Conservation (phyloP, 1,284 basidiomycete species). For the Lentinula novae-zelandiae region DNA sequence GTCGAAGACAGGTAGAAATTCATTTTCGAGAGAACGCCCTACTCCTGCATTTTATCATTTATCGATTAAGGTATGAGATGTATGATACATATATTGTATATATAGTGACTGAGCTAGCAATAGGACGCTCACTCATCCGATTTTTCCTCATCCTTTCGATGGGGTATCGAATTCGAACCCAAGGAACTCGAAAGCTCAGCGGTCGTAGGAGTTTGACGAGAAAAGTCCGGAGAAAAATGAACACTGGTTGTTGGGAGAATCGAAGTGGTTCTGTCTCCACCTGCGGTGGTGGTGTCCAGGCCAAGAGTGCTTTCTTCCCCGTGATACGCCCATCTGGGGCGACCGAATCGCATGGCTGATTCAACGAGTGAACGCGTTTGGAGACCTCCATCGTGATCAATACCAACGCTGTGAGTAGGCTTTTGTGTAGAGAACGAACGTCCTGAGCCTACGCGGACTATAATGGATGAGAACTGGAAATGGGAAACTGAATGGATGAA, state of each 20-base stretch:
- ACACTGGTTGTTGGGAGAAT: background rate
- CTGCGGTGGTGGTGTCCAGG: background rate
- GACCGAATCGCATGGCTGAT: constrained; percentile 2
- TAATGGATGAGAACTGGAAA: constrained; percentile 2
- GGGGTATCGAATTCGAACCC: background rate
- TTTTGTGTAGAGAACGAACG: background rate
- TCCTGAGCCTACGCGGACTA: background rate
- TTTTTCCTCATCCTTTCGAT: background rate
- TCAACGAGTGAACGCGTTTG: background rate
- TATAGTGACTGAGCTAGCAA: background rate
- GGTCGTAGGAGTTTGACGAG: background rate
- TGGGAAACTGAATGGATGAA: no score
- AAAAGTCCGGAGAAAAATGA: background rate
- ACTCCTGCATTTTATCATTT: no score
- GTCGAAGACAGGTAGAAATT: no score
- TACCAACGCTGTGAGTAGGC: background rate
- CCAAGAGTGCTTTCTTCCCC: background rate
- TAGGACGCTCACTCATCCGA: background rate
- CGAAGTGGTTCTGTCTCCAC: background rate
- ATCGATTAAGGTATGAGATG: background rate
- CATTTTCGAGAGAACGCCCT: no score
- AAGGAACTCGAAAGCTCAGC: background rate
- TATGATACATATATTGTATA: background rate
- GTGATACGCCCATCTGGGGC: background rate
- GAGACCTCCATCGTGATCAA: background rate